phyloP scores from a whole-genome alignment of 345 rosid genomes.

The Brassica napus region DNA sequence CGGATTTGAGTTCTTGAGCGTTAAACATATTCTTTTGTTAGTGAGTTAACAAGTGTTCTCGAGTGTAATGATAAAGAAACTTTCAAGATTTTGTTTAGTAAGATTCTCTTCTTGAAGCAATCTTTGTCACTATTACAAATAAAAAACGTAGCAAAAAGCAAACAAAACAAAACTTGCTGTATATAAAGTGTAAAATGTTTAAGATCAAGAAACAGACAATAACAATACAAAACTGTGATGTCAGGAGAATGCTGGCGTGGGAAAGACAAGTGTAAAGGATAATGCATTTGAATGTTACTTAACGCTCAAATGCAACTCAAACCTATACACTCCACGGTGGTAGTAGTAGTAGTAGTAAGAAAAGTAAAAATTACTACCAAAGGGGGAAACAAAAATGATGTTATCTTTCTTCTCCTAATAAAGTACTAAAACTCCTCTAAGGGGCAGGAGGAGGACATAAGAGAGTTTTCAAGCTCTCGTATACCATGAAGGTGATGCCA shows the following conservation, averaged over 20 bases:
- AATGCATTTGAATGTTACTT: slow-evolving; percentile 8
- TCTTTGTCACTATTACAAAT: not conserved
- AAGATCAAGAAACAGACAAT: slow-evolving; percentile 9
- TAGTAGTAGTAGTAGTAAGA: slow-evolving; percentile 38
- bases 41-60: not conserved
- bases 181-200: not conserved
- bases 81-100: not conserved
- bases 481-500: slow-evolving; percentile 90
- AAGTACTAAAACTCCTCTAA: not conserved
- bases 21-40: not conserved
- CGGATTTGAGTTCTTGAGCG: slow-evolving; percentile 22
- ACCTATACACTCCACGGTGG: slow-evolving; percentile 46
- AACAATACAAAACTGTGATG: not conserved
- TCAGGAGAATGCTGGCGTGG: not conserved
- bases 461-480: slow-evolving; percentile 65
- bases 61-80: not conserved
- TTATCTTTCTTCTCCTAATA: slow-evolving; percentile 20
- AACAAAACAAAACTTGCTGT: not conserved
- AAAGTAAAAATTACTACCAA: slow-evolving; percentile 52
- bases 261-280: slow-evolving; percentile 1
- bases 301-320: slow-evolving; percentile 4
- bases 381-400: slow-evolving; percentile 11
- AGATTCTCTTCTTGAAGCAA: not conserved
- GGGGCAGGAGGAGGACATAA: slow-evolving; percentile 40
- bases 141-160: not conserved